Percentiles rank a stretch among this genome's conserved stretches.
Conservation (phyloP, 129 eudicot species). For the Artemisia argyi region DNA sequence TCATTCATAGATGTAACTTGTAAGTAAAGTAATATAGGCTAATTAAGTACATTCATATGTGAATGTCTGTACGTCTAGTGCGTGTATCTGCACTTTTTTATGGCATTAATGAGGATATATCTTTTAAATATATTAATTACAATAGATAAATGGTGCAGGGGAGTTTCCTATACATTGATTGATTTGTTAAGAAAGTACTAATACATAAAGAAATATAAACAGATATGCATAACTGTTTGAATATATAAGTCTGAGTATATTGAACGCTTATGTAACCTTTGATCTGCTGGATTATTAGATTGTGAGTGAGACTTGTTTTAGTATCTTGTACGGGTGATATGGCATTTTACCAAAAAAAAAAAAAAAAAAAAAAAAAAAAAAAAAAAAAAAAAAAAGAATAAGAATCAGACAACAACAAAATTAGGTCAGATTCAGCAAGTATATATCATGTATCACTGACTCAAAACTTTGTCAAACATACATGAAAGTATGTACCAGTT, state of each 20-base stretch:
- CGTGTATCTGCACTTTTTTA: too few relatives aligned
- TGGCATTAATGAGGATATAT: too few relatives aligned
- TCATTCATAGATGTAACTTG: background rate
- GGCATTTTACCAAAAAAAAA: background rate
- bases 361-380: too few relatives aligned
- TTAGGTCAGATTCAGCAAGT: background rate
- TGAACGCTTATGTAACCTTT: background rate
- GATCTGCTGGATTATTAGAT: background rate
- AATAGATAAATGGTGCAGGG: background rate
- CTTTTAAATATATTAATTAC: too few relatives aligned
- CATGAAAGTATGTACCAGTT: background rate
- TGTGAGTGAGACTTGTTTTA: background rate
- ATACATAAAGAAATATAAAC: background rate
- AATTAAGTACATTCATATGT: constrained; percentile 10
- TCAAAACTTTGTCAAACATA: background rate
- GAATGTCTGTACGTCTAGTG: constrained; percentile 1
- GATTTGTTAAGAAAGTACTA: background rate
- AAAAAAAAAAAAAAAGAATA: background rate
- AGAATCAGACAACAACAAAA: too few relatives aligned
- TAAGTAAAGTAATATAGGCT: background rate
- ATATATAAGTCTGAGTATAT: background rate
- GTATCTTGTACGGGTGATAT: background rate
- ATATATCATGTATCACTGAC: background rate
- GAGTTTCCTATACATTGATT: background rate
- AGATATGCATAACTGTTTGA: background rate